Evolutionary conservation across 176 grass and related monocot genomes (phyloP).

Genomic region (Bonia amplexicaulis): DNA sequence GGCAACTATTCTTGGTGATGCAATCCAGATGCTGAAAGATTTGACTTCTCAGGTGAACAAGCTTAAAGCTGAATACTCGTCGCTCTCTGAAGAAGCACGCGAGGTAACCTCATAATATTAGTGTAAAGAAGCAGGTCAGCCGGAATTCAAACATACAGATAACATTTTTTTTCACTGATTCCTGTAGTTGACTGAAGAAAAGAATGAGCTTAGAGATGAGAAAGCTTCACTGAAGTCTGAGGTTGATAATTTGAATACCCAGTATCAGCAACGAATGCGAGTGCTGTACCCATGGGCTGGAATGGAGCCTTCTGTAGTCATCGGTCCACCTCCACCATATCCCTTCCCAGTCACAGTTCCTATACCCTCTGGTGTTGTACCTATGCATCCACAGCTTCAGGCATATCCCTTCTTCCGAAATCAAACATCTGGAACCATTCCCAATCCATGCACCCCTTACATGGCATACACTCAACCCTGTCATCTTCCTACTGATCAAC

Average conservation of each 20-base stretch:
- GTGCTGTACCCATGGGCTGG: conserved; percentile 65
- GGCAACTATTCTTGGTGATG: conserved; percentile 68
- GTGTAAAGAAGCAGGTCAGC: conserved; percentile 11
- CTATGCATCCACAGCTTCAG: conserved; percentile 62
- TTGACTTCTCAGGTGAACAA: conserved; percentile 70
- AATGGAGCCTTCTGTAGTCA: conserved; percentile 71
- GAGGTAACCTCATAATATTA: conserved; percentile 59
- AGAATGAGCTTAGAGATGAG: conserved; percentile 84
- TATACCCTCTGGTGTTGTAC: conserved; percentile 50
- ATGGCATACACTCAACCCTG: conserved; percentile 45
- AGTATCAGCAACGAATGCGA: conserved; percentile 67
- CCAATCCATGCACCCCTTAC: conserved; percentile 36
- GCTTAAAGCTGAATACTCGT: conserved; percentile 74
- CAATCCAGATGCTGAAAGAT: conserved; percentile 79
- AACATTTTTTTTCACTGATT: conserved; percentile 11
- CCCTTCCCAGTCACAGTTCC: conserved; percentile 63
- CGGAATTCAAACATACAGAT: conserved; percentile 7
- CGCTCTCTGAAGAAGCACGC: conserved; percentile 71
- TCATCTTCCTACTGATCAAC: conserved; percentile 46
- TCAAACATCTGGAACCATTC: conserved; percentile 35
- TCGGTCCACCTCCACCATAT: conserved; percentile 54
- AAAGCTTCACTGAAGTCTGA: conserved; percentile 75
- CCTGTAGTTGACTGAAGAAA: conserved; percentile 75
- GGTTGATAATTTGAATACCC: conserved; percentile 64
- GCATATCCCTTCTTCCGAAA: conserved; percentile 54